A percentile compares a stretch with the other conserved stretches of the same genome.
Evolutionary conservation across 2,329 filamentous ascomycete species (phyloP).

Genomic region (Sporothrix mexicana): DNA sequence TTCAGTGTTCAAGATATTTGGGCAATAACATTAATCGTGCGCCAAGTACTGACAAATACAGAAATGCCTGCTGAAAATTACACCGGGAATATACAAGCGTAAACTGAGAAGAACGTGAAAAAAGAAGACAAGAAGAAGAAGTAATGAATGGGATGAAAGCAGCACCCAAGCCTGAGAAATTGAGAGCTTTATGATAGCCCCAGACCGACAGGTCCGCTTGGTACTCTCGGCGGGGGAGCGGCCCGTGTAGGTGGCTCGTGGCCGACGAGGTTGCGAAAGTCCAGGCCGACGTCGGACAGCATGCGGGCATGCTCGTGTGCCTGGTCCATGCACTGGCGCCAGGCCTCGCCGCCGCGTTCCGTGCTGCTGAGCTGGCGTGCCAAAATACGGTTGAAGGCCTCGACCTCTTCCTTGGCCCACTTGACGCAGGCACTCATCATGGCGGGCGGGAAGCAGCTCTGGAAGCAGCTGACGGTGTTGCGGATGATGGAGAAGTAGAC

Average conservation of each 20-base stretch:
- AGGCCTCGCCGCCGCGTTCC: slow-evolving; percentile 74
- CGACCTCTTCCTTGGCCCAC: slow-evolving; percentile 96
- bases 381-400: slow-evolving; percentile 85
- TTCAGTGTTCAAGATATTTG: neutral
- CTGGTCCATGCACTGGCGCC: slow-evolving; percentile 81
- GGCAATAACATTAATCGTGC: neutral
- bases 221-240: slow-evolving; percentile 36
- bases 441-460: slow-evolving; percentile 80
- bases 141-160: neutral
- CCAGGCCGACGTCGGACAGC: slow-evolving; percentile 83
- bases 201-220: slow-evolving; percentile 49
- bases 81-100: neutral
- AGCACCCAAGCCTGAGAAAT: neutral
- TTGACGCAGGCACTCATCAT: slow-evolving; percentile 96
- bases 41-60: neutral
- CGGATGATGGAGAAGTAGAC: slow-evolving; percentile 94
- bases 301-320: slow-evolving; percentile 81
- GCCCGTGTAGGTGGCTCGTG: slow-evolving; percentile 52
- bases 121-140: neutral
- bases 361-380: slow-evolving; percentile 86
- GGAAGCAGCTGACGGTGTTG: slow-evolving; percentile 90
- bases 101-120: neutral
- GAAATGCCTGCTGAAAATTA: neutral
- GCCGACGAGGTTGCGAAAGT: slow-evolving; percentile 84
- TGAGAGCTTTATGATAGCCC: slow-evolving; percentile 46